These are phyloP conservation scores for Wickerhamiella brachini DNA, from an alignment of 805 yeast genomes.

Conservation along the genomic window DNA sequence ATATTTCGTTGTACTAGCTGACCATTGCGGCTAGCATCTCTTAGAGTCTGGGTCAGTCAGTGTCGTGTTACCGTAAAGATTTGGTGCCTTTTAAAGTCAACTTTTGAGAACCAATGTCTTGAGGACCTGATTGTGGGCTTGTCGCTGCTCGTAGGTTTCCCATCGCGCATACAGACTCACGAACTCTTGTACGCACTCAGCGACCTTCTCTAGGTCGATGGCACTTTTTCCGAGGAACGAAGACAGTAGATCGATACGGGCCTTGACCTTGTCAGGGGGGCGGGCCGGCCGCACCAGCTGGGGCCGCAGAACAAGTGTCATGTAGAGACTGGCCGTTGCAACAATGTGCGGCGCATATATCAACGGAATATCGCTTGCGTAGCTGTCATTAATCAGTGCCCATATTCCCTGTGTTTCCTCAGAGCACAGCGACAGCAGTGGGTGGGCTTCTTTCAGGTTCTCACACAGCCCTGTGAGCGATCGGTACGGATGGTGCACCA, in stretches of 20 bases:
- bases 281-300: slow-evolving; percentile 22
- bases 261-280: slow-evolving; percentile 25
- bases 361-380: slow-evolving; percentile 73
- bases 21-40: no score
- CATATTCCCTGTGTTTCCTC: slow-evolving; percentile 71
- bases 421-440: slow-evolving; percentile 27
- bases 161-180: slow-evolving; percentile 70
- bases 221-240: slow-evolving; percentile 62
- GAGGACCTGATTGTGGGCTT: neutral
- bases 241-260: slow-evolving; percentile 42
- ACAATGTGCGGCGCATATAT: slow-evolving; percentile 81
- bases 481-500: slow-evolving; percentile 30
- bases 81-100: no score
- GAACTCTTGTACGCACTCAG: slow-evolving; percentile 74
- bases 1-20: no score
- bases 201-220: slow-evolving; percentile 61
- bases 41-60: no score
- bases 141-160: slow-evolving; percentile 51
- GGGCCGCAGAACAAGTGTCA: slow-evolving; percentile 46
- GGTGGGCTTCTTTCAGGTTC: slow-evolving; percentile 42
- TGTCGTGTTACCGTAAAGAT: no score
- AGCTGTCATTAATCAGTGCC: slow-evolving; percentile 82
- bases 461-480: slow-evolving; percentile 23
- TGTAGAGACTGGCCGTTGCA: slow-evolving; percentile 68
- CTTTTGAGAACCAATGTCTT: neutral